Conservation (phyloP, 805 yeast genomes). For the Cephaloascus albidus region DNA sequence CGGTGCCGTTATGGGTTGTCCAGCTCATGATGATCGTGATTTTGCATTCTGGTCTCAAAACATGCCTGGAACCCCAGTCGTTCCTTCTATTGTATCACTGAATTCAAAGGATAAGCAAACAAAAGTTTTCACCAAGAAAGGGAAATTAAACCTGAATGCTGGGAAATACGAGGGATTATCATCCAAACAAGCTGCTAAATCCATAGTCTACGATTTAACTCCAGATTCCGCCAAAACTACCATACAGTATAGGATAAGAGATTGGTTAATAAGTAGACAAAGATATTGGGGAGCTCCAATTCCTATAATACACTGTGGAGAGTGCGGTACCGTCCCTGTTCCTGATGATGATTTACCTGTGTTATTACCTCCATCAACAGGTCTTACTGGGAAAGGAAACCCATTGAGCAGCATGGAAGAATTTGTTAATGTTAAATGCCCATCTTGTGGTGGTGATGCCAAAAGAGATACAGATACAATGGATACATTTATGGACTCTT, state of each 20-base stretch:
- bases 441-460: slow-evolving; percentile 67
- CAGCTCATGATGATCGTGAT: slow-evolving; percentile 87
- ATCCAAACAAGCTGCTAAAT: slow-evolving; percentile 38
- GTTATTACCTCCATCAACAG: slow-evolving; percentile 52
- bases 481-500: slow-evolving; percentile 98
- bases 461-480: slow-evolving; percentile 93
- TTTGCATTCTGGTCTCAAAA: slow-evolving; percentile 69
- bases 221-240: slow-evolving; percentile 33
- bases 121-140: slow-evolving; percentile 26
- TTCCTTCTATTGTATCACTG: slow-evolving; percentile 36
- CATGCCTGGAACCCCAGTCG: slow-evolving; percentile 32
- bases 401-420: slow-evolving; percentile 51
- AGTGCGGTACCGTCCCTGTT: slow-evolving; percentile 88
- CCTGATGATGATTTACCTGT: slow-evolving; percentile 87
- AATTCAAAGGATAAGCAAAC: slow-evolving; percentile 6
- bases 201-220: slow-evolving; percentile 34
- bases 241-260: slow-evolving; percentile 62
- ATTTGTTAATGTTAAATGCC: slow-evolving; percentile 71
- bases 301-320: slow-evolving; percentile 81
- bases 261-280: slow-evolving; percentile 93
- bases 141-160: slow-evolving; percentile 42
- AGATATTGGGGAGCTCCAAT: slow-evolving; percentile 99
- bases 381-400: slow-evolving; percentile 56
- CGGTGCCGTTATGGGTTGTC: slow-evolving; percentile 98
- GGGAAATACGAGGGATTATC: slow-evolving; percentile 43